phyloP scores from a whole-genome alignment of 768 basidiomycete species.

The Termitomyces sp. region DNA sequence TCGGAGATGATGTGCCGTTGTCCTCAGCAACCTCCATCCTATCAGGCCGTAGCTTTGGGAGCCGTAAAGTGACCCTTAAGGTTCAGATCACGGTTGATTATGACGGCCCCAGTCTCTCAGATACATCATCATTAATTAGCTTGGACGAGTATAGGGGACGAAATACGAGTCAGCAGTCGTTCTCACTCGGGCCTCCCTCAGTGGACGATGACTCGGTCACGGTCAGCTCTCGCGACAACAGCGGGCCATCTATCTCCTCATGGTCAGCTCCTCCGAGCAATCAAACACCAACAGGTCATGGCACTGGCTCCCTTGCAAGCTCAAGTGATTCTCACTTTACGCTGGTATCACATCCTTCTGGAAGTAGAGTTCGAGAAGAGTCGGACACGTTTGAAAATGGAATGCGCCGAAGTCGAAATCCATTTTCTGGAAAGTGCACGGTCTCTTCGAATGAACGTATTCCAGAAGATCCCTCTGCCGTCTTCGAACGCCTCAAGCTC shows the following conservation, averaged over 20 bases:
- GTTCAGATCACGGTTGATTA: slow-evolving; percentile 83
- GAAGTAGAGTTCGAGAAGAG: neutral
- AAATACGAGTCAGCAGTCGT: slow-evolving; percentile 57
- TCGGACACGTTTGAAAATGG: neutral
- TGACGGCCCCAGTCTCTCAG: slow-evolving; percentile 88
- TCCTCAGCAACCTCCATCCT: slow-evolving; percentile 75
- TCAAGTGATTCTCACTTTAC: slow-evolving; percentile 12
- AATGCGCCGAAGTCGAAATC: slow-evolving; percentile 11
- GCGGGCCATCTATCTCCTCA: slow-evolving; percentile 24
- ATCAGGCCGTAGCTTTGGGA: slow-evolving; percentile 65
- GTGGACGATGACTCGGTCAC: slow-evolving; percentile 73
- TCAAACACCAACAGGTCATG: neutral
- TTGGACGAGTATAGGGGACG: slow-evolving; percentile 65
- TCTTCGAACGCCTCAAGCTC: slow-evolving; percentile 56
- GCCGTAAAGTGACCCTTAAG: slow-evolving; percentile 71
- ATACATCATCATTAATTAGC: slow-evolving; percentile 80
- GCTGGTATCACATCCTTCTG: slow-evolving; percentile 11
- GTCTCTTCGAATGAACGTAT: slow-evolving; percentile 26
- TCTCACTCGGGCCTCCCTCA: slow-evolving; percentile 42
- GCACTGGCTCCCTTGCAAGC: slow-evolving; percentile 2
- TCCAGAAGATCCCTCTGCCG: slow-evolving; percentile 40
- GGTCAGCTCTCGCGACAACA: slow-evolving; percentile 66
- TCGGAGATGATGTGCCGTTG: slow-evolving; percentile 69
- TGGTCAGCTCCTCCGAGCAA: neutral
- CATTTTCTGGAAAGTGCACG: slow-evolving; percentile 28